These are phyloP conservation scores for Trichoderma pleuroti DNA, from an alignment of 2,329 filamentous ascomycete species.

Conservation along the genomic window DNA sequence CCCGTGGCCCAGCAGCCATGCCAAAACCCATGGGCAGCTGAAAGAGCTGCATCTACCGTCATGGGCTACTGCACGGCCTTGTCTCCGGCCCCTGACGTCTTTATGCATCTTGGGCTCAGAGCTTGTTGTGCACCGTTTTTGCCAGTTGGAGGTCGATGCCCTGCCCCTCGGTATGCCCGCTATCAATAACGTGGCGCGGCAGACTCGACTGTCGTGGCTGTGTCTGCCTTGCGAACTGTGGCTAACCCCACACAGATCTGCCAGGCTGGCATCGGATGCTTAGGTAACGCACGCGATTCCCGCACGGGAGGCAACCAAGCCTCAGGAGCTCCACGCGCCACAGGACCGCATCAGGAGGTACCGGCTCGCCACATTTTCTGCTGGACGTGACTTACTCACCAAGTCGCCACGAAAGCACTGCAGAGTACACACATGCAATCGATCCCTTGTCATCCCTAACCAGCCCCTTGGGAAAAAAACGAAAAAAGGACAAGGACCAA, in stretches of 20 bases:
- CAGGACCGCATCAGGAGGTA: background rate
- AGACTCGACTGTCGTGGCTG: constrained; percentile 11
- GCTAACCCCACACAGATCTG: constrained; percentile 16
- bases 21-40: constrained; percentile 13
- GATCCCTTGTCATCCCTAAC: constrained; percentile 5
- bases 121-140: background rate
- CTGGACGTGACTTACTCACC: background rate
- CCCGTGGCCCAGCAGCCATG: background rate
- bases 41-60: constrained; percentile 8
- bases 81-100: constrained; percentile 8
- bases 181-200: constrained; percentile 14
- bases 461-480: background rate
- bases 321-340: background rate
- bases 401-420: background rate
- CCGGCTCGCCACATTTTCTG: background rate
- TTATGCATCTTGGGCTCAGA: constrained; percentile 8
- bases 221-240: constrained; percentile 18
- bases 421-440: background rate
- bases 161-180: constrained; percentile 15
- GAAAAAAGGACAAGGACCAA: background rate
- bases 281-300: background rate
- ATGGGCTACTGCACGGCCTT: constrained; percentile 7
- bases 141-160: background rate
- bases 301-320: constrained; percentile 15
- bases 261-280: background rate